Evolutionary conservation across 2,329 filamentous ascomycete genomes (phyloP), one percentile per base, ranked within the genome.

Genomic region (Arachnomyces sp.): DNA sequence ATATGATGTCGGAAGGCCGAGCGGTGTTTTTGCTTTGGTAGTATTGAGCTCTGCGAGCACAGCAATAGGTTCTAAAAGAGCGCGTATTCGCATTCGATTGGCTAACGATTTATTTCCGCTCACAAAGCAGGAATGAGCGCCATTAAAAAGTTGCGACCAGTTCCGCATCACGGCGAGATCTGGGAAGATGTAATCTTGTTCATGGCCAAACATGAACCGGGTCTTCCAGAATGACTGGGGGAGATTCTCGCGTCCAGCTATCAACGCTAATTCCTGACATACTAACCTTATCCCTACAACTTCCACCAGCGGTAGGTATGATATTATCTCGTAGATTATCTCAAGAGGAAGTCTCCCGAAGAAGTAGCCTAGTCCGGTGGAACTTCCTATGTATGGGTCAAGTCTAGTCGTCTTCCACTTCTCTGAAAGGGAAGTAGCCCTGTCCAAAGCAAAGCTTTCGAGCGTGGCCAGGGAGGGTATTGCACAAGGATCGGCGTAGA

Each of bases 171-270:
- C 13, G 13, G 8, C 7, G 4, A 36, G 21, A 25, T 28, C 15
- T 3, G 36, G 31, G 17, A 43, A 39, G 15, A 39, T 15, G 16
- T 21, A 43, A 18, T 43, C 41, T 4, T 21, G 28, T 28, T 43
- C 41, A 39, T 33, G n/a, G 4, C 28, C 16, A 2, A 43, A 9
- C 36, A 43, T 39, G 36, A 43, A 43, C 12, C 41, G 32, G 36
- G 18, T 39, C 32, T 36, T 36, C 41, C 41, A 43, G 25, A 43
- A 43, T 8, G 31, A 39, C 14, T 34, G 36, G n/a, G 41, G 36
- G 16, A 43, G 25, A n/a, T 39, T 18, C 18, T 28, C 36, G 6
- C 18, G 18, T n/a, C 7, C n/a, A 36, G 36, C 7, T n/a, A 31
- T 6, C n/a, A 5, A 14, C 7, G 37, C 35, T 9, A 43, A 36